Evolutionary conservation across 2,329 filamentous ascomycete species (phyloP).

Genomic region (Aspergillus glaucus): DNA sequence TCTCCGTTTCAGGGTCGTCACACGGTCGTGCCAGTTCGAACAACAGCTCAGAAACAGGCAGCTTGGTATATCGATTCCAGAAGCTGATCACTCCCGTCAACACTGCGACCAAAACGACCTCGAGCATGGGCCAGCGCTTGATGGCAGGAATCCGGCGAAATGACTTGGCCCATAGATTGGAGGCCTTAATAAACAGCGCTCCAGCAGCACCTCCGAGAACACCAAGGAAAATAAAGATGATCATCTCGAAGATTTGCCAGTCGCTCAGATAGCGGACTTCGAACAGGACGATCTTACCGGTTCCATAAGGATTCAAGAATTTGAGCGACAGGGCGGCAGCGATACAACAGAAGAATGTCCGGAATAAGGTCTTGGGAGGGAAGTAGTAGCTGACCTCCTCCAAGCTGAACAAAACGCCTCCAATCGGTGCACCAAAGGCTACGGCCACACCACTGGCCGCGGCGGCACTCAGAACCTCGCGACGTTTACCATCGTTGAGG

Average conservation of each 20-base stretch:
- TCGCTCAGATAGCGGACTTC: constrained; percentile 84
- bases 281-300: constrained; percentile 93
- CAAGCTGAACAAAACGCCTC: constrained; percentile 84
- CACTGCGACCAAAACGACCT: constrained; percentile 81
- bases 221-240: constrained; percentile 78
- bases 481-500: constrained; percentile 84
- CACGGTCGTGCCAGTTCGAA: constrained; percentile 89
- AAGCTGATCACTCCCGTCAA: constrained; percentile 80
- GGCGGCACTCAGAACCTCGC: constrained; percentile 88
- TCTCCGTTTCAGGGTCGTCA: constrained; percentile 52
- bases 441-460: constrained; percentile 89
- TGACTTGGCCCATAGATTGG: constrained; percentile 77
- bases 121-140: constrained; percentile 75
- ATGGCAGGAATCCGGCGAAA: constrained; percentile 77
- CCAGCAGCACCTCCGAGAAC: constrained; percentile 77
- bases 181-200: constrained; percentile 94
- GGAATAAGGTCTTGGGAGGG: constrained; percentile 91
- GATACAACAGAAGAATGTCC: constrained; percentile 98
- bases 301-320: constrained; percentile 93
- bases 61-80: constrained; percentile 85
- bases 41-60: constrained; percentile 83
- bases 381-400: constrained; percentile 97
- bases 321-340: constrained; percentile 83
- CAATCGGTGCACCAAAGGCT: constrained; percentile 84
- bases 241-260: constrained; percentile 90